Evolutionary conservation across 2,329 filamentous ascomycete genomes (phyloP).

Genomic region (Zymoseptoria brevis): DNA sequence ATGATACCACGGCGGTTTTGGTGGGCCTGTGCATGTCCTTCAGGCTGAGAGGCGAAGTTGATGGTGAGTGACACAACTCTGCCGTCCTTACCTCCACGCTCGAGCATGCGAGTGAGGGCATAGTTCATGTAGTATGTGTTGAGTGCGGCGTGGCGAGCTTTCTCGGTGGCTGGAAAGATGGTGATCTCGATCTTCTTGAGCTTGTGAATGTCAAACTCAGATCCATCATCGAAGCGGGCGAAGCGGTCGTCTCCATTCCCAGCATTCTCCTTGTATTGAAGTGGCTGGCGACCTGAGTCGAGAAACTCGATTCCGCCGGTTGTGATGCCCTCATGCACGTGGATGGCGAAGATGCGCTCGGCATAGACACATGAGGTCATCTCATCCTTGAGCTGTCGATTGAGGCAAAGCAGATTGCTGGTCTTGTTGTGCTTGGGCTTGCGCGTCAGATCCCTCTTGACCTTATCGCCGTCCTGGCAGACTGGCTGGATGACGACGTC

Average conservation of each 20-base stretch:
- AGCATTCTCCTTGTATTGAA: conserved; percentile 21
- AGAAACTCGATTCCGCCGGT: conserved; percentile 26
- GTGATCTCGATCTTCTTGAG: conserved; percentile 24
- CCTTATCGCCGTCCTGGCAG: conserved; percentile 5
- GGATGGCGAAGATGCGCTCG: conserved; percentile 24
- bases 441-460: not conserved
- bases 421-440: conserved; percentile 12
- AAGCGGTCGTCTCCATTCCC: conserved; percentile 19
- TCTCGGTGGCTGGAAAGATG: conserved; percentile 16
- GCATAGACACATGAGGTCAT: conserved; percentile 21
- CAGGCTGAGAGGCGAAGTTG: conserved; percentile 13
- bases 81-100: conserved; percentile 13
- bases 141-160: conserved; percentile 16
- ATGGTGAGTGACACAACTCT: conserved; percentile 19
- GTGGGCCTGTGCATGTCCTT: not conserved
- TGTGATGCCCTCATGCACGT: conserved; percentile 23
- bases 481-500: conserved; percentile 8
- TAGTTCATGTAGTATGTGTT: conserved; percentile 26
- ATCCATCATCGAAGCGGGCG: conserved; percentile 17
- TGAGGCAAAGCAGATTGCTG: conserved; percentile 22
- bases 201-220: conserved; percentile 21
- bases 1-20: conserved; percentile 8
- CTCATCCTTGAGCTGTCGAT: conserved; percentile 16
- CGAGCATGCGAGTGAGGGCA: conserved; percentile 21
- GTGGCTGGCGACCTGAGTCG: conserved; percentile 24